These are phyloP conservation scores for Colletotrichum melonis DNA, from an alignment of 2,329 filamentous ascomycete species.

Conservation along the genomic window DNA sequence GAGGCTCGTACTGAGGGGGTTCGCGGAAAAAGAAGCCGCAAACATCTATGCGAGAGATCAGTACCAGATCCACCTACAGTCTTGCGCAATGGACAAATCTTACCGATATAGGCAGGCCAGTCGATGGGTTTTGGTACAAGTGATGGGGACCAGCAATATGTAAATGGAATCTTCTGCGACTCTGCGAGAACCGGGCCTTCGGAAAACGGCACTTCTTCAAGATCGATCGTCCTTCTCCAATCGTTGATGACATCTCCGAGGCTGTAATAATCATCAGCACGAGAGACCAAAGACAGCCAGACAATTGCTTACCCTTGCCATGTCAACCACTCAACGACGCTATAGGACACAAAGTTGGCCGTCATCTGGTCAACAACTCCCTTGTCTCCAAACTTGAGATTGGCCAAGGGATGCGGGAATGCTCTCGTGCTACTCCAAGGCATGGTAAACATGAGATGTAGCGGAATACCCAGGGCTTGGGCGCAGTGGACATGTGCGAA, in stretches of 20 bases:
- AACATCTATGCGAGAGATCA: conserved; percentile 32
- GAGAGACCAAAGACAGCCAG: fast-evolving
- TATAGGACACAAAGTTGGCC: conserved; percentile 78
- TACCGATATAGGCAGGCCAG: conserved; percentile 71
- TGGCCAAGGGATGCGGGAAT: conserved; percentile 80
- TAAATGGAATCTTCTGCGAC: conserved; percentile 76
- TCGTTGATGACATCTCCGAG: conserved; percentile 81
- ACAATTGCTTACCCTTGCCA: conserved; percentile 70
- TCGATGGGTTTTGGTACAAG: conserved; percentile 74
- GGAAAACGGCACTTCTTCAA: conserved; percentile 76
- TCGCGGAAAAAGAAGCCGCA: conserved; percentile 41
- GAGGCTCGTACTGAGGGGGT: conserved; percentile 52
- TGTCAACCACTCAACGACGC: conserved; percentile 79
- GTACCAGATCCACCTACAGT: background rate
- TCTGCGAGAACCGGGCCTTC: conserved; percentile 78
- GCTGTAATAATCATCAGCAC: background rate
- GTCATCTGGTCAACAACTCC: conserved; percentile 58
- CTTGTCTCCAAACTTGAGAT: conserved; percentile 73
- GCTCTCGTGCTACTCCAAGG: conserved; percentile 79
- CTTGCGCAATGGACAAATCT: background rate
- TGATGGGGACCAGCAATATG: conserved; percentile 82
- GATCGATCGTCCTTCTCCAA: conserved; percentile 72
- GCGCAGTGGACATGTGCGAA: conserved; percentile 62
- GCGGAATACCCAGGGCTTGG: conserved; percentile 54
- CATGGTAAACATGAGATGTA: conserved; percentile 70